Evolutionary conservation across 192 early-diverging fungal species (phyloP).

Genomic region (Thamnidium elegans): DNA sequence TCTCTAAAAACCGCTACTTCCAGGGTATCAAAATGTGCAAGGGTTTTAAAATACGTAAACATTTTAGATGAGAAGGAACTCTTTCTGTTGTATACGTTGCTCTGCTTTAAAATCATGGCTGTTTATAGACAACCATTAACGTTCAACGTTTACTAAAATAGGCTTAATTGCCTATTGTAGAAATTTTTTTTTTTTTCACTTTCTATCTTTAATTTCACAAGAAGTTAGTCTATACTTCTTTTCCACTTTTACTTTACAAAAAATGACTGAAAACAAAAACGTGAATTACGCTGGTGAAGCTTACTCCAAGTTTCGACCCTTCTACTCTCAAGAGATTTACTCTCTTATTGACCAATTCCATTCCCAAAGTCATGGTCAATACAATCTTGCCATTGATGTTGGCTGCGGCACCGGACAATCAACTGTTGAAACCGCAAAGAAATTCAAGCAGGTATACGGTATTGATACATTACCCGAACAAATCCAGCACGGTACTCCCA

Average conservation of each 20-base stretch:
- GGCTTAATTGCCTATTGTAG: too few relatives aligned
- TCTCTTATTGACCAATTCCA: constrained; percentile 45
- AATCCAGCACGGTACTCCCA: constrained; percentile 37
- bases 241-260: neutral
- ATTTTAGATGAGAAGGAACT: too few relatives aligned
- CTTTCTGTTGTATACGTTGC: too few relatives aligned
- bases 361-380: constrained; percentile 23
- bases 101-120: too few relatives aligned
- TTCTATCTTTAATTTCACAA: too few relatives aligned
- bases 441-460: constrained; percentile 49
- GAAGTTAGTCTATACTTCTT: too few relatives aligned
- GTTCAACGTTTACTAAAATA: too few relatives aligned
- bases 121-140: too few relatives aligned
- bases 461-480: constrained; percentile 40
- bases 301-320: constrained; percentile 30
- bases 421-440: constrained; percentile 41
- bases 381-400: constrained; percentile 48
- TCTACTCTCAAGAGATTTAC: constrained; percentile 20
- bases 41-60: too few relatives aligned
- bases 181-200: too few relatives aligned
- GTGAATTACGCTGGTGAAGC: constrained; percentile 11
- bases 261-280: constrained; percentile 10
- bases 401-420: constrained; percentile 59
- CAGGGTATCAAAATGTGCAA: too few relatives aligned
- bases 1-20: too few relatives aligned